Base-by-base conservation (phyloP, 2,329 filamentous ascomycete genomes). In the Lachnellula occidentalis region DNA sequence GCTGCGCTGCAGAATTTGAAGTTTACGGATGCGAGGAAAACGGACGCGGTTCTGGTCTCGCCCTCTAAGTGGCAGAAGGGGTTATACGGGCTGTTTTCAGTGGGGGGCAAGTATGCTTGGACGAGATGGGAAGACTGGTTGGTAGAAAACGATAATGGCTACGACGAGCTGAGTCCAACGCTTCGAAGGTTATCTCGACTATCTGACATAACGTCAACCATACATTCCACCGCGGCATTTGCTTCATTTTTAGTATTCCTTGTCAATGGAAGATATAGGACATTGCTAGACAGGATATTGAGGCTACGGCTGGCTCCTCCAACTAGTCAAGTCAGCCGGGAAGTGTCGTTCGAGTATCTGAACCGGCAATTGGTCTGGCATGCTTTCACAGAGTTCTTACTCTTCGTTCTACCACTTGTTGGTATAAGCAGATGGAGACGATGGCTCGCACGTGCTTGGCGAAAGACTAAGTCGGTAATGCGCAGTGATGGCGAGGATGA, bases 331-430 rank as follows among this genome's bases (percentile, higher is more conserved):
- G 87, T 95, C 60, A 90, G 84, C 68, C 82, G 92, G 34, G 91
- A 97, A 71, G 92, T 99, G 24, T 95, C 90, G 1, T 97, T 99
- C 69, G 94, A 99, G 73, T 97, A 96, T 67, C 82, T 97, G 48
- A 99, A 99, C 70, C 86, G 94, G 47, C 94, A 99, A 73, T 83
- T 99, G 11, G 94, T 99, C 37, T 99, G 94, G 94, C 94, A 99
- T 72, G 94, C 94, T n/a, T 96, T 99, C 66, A 99, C 94, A 24
- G 94, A 99, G 70, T 99, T 99, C 65, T 77, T 99, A n/a, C 81
- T 99, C 34, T 99, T 97, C 70, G 81, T 97, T 17, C 78, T 99
- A n/a, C 94, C 94, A 0, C 80, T 99, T n/a, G 88, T 99, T 42
- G 94, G 94, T 50, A 92, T 99, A 63, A 87, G 88, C 66, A 83